Percentiles rank a stretch among this genome's conserved stretches.
phyloP scores from a whole-genome alignment of 1,284 basidiomycete species.

The Moniliophthora roreri region DNA sequence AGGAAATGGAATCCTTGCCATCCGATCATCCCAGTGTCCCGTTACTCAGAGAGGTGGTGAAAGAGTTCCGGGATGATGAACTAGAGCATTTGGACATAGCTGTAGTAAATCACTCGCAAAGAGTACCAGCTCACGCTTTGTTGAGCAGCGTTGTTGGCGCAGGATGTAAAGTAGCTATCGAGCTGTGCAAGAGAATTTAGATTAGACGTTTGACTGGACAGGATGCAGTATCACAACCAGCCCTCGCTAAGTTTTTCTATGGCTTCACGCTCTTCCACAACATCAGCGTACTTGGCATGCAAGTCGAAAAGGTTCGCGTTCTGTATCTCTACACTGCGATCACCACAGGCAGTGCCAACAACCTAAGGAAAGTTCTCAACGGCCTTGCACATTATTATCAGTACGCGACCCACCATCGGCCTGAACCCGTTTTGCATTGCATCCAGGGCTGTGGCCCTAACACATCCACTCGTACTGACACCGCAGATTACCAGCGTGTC shows the following conservation, averaged over 20 bases:
- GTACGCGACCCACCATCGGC: slow-evolving; percentile 13
- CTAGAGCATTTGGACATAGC: slow-evolving; percentile 93
- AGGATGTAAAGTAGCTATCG: slow-evolving; percentile 90
- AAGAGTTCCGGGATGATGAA: slow-evolving; percentile 93
- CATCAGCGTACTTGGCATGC: slow-evolving; percentile 18
- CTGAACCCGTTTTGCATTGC: slow-evolving; percentile 19
- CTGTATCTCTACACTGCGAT: slow-evolving; percentile 18
- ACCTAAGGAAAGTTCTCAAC: slow-evolving; percentile 6
- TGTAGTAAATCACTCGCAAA: slow-evolving; percentile 86
- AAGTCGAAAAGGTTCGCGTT: slow-evolving; percentile 19
- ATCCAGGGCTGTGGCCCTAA: slow-evolving; percentile 16
- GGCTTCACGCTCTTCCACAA: slow-evolving; percentile 14
- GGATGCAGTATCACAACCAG: slow-evolving; percentile 3
- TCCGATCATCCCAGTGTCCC: slow-evolving; percentile 78
- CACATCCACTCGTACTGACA: slow-evolving; percentile 19
- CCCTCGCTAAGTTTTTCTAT: slow-evolving; percentile 13
- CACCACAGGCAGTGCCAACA: slow-evolving; percentile 18
- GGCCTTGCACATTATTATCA: background rate
- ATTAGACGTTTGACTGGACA: background rate
- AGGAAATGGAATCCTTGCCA: slow-evolving; percentile 61
- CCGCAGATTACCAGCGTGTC: slow-evolving; percentile 19
- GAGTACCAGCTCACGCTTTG: slow-evolving; percentile 90
- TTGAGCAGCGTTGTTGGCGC: slow-evolving; percentile 83
- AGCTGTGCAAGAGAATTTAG: slow-evolving; percentile 81
- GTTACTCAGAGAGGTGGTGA: slow-evolving; percentile 73